Evolutionary conservation across 306 rosid species (phyloP).

Genomic region (Comarum palustre): DNA sequence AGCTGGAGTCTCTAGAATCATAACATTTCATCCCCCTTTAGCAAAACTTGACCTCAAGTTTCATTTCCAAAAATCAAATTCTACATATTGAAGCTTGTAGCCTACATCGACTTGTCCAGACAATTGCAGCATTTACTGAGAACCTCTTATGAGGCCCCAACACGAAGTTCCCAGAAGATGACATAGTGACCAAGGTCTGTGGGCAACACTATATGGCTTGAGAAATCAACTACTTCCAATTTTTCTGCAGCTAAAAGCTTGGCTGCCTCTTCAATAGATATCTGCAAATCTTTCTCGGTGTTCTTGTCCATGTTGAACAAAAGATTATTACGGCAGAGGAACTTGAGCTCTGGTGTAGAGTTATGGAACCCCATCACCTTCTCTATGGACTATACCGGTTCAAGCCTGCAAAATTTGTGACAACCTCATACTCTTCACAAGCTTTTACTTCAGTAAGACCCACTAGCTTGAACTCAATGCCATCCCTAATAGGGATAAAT

Average conservation of each 20-base stretch:
- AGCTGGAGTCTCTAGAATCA: too few species aligned
- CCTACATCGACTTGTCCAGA: conserved; percentile 76
- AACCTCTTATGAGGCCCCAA: conserved; percentile 57
- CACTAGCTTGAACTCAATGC: conserved; percentile 41
- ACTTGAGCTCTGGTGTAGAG: conserved; percentile 71
- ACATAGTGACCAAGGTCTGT: conserved; percentile 83
- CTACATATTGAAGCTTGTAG: conserved; percentile 22
- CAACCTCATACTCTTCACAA: conserved; percentile 69
- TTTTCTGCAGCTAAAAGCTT: conserved; percentile 56
- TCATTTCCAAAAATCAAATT: too few species aligned
- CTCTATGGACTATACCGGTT: conserved; percentile 64
- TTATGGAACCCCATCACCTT: conserved; percentile 75
- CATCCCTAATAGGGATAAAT: conserved; percentile 55
- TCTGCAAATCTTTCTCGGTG: conserved; percentile 73
- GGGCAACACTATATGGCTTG: conserved; percentile 60
- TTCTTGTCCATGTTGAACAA: conserved; percentile 83
- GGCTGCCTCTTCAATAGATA: conserved; percentile 64
- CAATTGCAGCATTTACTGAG: conserved; percentile 71
- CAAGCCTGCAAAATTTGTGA: conserved; percentile 82
- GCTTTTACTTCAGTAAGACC: conserved; percentile 66
- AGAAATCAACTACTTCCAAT: conserved; percentile 69
- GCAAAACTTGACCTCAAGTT: too few species aligned
- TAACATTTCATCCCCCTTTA: too few species aligned
- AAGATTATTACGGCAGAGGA: conserved; percentile 58
- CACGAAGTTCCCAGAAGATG: conserved; percentile 72